These are phyloP conservation scores for Tagetes patula DNA, from an alignment of 129 eudicot genomes.

Conservation along the genomic window DNA sequence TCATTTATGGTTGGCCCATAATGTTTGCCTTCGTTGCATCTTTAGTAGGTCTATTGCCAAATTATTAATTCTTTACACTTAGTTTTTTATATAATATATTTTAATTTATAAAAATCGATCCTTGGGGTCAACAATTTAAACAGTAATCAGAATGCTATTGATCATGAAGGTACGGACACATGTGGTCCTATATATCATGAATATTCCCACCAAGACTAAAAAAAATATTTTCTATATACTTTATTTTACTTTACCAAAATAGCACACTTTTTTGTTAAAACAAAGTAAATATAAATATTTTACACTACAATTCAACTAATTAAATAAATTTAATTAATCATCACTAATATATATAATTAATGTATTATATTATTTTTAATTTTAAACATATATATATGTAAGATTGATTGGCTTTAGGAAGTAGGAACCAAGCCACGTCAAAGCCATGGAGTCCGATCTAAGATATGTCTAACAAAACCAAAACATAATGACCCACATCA, in stretches of 20 bases:
- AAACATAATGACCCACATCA: conserved; percentile 40
- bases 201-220: conserved; percentile 4
- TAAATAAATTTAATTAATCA: not conserved
- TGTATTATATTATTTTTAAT: not conserved
- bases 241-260: not conserved
- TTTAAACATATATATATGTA: not conserved
- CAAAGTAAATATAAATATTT: too few species aligned
- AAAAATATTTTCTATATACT: not conserved
- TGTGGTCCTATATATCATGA: conserved; percentile 26
- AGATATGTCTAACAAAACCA: conserved; percentile 39
- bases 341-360: not conserved
- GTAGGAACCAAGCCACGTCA: conserved; percentile 35
- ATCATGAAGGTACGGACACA: conserved; percentile 28
- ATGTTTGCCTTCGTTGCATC: conserved; percentile 32
- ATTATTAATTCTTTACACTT: conserved; percentile 27
- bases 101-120: not conserved
- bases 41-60: conserved; percentile 38
- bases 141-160: conserved; percentile 15
- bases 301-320: not conserved
- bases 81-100: not conserved
- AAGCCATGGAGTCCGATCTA: conserved; percentile 38
- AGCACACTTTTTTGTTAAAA: too few species aligned
- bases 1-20: conserved; percentile 43
- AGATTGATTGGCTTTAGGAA: conserved; percentile 25
- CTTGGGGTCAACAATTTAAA: conserved; percentile 18